phyloP scores from a whole-genome alignment of 805 yeast species.

The Wickerhamomyces rabaulensis region DNA sequence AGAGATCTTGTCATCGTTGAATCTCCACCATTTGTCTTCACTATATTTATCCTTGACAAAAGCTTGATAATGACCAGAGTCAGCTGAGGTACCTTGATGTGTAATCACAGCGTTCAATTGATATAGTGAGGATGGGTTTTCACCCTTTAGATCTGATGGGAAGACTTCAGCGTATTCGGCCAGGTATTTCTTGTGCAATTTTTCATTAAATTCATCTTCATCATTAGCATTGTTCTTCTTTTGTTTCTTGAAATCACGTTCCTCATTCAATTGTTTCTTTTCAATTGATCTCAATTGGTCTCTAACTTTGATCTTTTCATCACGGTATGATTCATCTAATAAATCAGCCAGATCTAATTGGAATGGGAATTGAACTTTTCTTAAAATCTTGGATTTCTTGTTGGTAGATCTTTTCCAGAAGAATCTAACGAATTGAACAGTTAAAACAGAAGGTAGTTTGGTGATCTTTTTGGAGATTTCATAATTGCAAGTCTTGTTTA shows the following conservation, averaged over 20 bases:
- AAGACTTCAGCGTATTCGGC: conserved; percentile 38
- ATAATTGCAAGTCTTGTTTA: conserved; percentile 68
- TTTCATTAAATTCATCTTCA: conserved; percentile 44
- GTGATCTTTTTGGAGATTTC: conserved; percentile 55
- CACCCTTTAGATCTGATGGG: conserved; percentile 52
- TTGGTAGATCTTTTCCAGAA: conserved; percentile 92
- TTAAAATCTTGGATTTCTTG: conserved; percentile 86
- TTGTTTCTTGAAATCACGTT: conserved; percentile 64
- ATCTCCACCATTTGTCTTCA: conserved; percentile 88
- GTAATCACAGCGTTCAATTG: conserved; percentile 80
- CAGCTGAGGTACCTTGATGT: conserved; percentile 93
- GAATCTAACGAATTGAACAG: conserved; percentile 90
- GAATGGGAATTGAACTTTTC: conserved; percentile 93
- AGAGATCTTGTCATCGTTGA: conserved; percentile 86
- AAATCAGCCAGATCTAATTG: conserved; percentile 84
- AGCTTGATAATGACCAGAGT: conserved; percentile 95
- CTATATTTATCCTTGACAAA: conserved; percentile 71
- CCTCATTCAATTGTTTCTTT: conserved; percentile 66
- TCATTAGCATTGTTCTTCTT: conserved; percentile 40
- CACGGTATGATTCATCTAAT: conserved; percentile 71
- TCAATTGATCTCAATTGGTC: conserved; percentile 75
- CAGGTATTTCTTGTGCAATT: conserved; percentile 44
- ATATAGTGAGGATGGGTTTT: conserved; percentile 84
- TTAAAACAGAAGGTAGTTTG: conserved; percentile 79
- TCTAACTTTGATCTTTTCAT: conserved; percentile 62